Evolutionary conservation across 257 asterid species (phyloP).

Genomic region (Asclepias syriaca): DNA sequence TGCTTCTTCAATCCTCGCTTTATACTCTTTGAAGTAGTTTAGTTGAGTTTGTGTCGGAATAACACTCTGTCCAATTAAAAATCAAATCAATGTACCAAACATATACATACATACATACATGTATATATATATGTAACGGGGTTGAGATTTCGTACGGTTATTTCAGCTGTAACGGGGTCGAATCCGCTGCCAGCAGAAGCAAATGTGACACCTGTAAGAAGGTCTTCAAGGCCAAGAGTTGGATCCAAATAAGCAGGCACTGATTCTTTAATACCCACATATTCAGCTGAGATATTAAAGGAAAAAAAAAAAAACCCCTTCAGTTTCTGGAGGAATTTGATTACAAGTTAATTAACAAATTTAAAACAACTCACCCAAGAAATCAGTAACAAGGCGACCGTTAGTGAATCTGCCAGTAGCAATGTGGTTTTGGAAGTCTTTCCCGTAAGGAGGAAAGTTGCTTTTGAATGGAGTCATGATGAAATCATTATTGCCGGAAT

Average conservation of each 20-base stretch:
- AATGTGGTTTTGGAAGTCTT: conserved; percentile 36
- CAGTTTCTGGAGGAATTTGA: neutral
- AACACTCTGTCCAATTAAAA: conserved; percentile 15
- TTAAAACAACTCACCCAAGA: conserved; percentile 22
- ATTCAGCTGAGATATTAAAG: conserved; percentile 30
- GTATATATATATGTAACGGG: neutral
- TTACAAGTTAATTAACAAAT: no score
- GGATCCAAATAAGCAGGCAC: conserved; percentile 76
- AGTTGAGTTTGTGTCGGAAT: conserved; percentile 42
- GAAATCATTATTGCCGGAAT: conserved; percentile 68
- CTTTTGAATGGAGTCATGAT: conserved; percentile 26
- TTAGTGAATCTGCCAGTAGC: conserved; percentile 73
- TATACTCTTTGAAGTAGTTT: conserved; percentile 41
- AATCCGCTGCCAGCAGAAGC: conserved; percentile 72
- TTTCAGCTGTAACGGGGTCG: conserved; percentile 57
- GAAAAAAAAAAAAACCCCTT: no score
- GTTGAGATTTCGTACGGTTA: conserved; percentile 2
- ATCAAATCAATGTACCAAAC: no score
- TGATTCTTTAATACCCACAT: conserved; percentile 49
- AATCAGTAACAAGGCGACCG: conserved; percentile 67
- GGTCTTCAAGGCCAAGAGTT: conserved; percentile 46
- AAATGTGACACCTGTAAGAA: conserved; percentile 71
- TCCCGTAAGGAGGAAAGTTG: conserved; percentile 65
- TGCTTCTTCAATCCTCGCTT: conserved; percentile 35
- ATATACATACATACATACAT: no score